Percentiles rank a stretch among this genome's conserved stretches.
Conservation (phyloP, 2,329 filamentous ascomycete genomes). For the Verticillium isaacii region DNA sequence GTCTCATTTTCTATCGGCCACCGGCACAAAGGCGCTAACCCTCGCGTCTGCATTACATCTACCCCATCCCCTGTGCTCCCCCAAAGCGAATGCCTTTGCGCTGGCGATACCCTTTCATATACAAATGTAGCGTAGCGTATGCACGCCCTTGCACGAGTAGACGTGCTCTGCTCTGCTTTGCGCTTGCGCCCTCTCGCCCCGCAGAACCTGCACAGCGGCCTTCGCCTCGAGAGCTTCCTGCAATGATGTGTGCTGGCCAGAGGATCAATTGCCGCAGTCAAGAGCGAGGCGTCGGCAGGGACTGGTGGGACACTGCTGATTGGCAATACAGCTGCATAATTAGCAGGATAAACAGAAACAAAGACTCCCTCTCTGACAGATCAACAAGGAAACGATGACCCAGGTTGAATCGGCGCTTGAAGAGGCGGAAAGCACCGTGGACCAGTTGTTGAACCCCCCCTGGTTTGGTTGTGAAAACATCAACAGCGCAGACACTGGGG, state of each 20-base stretch:
- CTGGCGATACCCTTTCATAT: neutral
- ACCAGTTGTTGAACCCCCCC: slow-evolving; percentile 69
- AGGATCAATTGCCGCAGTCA: neutral
- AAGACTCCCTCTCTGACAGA: neutral
- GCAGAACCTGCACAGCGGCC: neutral
- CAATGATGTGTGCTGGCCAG: neutral
- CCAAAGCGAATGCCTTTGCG: neutral
- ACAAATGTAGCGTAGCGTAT: neutral
- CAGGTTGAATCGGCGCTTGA: slow-evolving; percentile 64
- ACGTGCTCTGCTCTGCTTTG: neutral
- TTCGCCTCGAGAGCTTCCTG: neutral
- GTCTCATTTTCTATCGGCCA: neutral
- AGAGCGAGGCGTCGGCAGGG: neutral
- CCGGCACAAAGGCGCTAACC: neutral
- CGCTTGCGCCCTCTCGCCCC: neutral
- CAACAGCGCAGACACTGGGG: slow-evolving; percentile 52
- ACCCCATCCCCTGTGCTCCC: neutral
- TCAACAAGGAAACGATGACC: slow-evolving; percentile 35
- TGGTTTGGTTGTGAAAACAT: slow-evolving; percentile 86
- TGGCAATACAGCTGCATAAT: too few relatives aligned
- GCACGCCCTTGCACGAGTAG: neutral
- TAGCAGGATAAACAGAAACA: neutral
- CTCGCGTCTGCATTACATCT: neutral
- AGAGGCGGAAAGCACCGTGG: slow-evolving; percentile 60
- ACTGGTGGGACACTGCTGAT: too few relatives aligned